These are phyloP conservation scores for Cichorium intybus DNA, from an alignment of 140 eudicot species.

Conservation along the genomic window DNA sequence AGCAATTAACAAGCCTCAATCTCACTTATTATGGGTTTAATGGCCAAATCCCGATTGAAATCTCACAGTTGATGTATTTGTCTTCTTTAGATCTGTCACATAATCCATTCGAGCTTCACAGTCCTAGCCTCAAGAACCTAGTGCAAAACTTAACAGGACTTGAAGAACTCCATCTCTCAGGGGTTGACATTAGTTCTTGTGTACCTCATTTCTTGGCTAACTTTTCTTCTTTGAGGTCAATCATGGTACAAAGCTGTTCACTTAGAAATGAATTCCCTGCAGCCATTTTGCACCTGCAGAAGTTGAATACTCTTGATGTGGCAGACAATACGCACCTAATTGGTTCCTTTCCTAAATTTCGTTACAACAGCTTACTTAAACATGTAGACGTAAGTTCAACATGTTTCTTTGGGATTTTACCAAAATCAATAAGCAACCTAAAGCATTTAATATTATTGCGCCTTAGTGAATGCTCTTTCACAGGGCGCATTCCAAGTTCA, in stretches of 20 bases:
- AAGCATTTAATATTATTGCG: background rate
- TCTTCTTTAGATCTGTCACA: no score
- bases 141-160: no score
- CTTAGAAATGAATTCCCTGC: constrained; percentile 26
- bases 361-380: constrained; percentile 3
- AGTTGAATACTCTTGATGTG: constrained; percentile 4
- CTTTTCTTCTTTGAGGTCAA: constrained; percentile 16
- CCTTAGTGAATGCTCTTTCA: background rate
- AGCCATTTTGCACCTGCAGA: constrained; percentile 21
- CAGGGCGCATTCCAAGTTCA: background rate
- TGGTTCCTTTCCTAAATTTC: constrained; percentile 25
- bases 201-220: constrained; percentile 26
- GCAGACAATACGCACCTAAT: constrained; percentile 3
- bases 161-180: constrained; percentile 11
- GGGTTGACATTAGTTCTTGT: constrained; percentile 9
- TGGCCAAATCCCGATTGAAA: no score
- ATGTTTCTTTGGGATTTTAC: constrained; percentile 15
- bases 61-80: no score
- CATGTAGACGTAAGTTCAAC: background rate
- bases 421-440: background rate
- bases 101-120: no score
- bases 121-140: no score
- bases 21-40: no score
- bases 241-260: no score
- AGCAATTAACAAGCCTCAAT: no score